Conservation (phyloP, 2,329 filamentous ascomycete genomes). For the Diaporthe velutina region DNA sequence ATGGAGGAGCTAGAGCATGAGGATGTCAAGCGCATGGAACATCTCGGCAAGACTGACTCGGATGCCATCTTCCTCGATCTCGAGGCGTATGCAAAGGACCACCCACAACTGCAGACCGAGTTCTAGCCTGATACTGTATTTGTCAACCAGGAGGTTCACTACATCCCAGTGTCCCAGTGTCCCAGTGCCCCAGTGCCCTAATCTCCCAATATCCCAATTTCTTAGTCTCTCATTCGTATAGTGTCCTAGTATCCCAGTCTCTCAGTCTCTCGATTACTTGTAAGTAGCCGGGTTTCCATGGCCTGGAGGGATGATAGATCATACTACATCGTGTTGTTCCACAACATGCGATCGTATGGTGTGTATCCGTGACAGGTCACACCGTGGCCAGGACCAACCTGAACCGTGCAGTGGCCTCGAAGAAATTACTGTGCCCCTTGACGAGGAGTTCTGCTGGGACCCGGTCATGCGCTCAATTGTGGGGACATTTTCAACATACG, state of each 20-base stretch:
- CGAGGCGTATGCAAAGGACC: slow-evolving; percentile 66
- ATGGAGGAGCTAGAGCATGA: slow-evolving; percentile 82
- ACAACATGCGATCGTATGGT: no score
- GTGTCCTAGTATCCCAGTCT: no score
- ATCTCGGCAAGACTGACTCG: slow-evolving; percentile 61
- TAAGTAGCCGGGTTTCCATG: no score
- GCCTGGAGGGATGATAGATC: no score
- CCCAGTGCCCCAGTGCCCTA: no score
- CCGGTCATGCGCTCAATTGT: no score
- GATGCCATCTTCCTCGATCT: slow-evolving; percentile 63
- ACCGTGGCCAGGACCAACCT: not conserved
- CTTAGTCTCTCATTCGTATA: no score
- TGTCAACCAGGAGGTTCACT: not conserved
- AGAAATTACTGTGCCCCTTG: not conserved
- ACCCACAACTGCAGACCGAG: slow-evolving; percentile 72
- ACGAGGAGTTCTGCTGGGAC: not conserved
- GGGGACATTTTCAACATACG: not conserved
- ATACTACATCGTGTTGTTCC: no score
- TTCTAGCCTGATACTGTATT: slow-evolving; percentile 50
- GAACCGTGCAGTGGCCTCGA: not conserved
- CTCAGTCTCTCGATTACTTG: no score
- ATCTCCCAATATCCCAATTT: no score
- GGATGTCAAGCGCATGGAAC: slow-evolving; percentile 75
- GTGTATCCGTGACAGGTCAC: no score
- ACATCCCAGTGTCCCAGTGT: no score